Conservation (phyloP, 306 rosid genomes). For the Cicer pinnatifidum region DNA sequence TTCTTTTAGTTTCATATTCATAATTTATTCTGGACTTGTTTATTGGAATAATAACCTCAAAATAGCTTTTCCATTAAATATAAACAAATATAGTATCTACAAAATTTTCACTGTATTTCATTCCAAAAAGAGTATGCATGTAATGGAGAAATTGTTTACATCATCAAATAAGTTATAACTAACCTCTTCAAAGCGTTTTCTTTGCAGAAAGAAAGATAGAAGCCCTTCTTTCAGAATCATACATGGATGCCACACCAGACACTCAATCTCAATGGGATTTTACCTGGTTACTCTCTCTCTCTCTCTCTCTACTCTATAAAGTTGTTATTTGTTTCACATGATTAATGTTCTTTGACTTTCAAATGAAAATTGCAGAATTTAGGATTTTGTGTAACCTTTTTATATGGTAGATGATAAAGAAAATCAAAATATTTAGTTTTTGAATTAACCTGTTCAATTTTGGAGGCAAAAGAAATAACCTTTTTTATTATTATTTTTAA, state of each 20-base stretch:
- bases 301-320: neutral
- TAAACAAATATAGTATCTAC: no score
- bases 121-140: no score
- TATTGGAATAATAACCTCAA: no score
- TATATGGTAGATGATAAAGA: no score
- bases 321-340: neutral
- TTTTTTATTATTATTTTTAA: neutral
- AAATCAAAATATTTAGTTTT: neutral
- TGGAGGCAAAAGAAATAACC: neutral
- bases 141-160: no score
- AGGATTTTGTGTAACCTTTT: neutral
- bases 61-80: no score
- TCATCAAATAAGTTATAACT: no score
- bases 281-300: neutral
- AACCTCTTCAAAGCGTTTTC: no score
- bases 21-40: no score
- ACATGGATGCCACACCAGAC: constrained; percentile 30
- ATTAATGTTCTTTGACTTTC: neutral
- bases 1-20: no score
- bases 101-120: no score
- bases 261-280: constrained; percentile 38
- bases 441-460: neutral
- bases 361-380: neutral
- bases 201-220: no score
- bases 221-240: neutral